Conservation (phyloP, 1,139 yeast species). For the Diutina catenulata region DNA sequence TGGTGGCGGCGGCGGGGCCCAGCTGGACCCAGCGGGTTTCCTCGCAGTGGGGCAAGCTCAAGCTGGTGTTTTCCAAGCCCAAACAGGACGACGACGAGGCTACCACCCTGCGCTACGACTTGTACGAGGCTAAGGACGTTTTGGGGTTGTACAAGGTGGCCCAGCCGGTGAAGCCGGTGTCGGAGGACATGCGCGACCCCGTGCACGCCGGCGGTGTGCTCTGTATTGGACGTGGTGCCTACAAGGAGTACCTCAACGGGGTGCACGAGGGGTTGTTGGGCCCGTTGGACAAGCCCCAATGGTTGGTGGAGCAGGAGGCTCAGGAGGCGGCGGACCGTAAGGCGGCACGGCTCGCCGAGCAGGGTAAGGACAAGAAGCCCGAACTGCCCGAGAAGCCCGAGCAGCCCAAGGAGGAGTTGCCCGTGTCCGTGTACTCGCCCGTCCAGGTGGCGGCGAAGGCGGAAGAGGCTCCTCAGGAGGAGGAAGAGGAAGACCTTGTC, state of each 20-base stretch:
- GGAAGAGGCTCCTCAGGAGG: too few species aligned
- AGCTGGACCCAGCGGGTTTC: constrained; percentile 4
- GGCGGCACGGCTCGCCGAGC: constrained; percentile 7
- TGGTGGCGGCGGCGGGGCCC: constrained; percentile 6
- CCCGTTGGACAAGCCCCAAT: constrained; percentile 59
- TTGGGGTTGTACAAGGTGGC: constrained; percentile 43
- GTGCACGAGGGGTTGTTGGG: constrained; percentile 93
- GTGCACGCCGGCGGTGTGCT: constrained; percentile 70
- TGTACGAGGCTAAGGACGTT: constrained; percentile 41
- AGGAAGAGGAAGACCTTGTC: constrained; percentile 14
- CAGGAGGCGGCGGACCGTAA: constrained; percentile 11
- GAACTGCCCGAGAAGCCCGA: background rate
- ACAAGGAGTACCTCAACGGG: constrained; percentile 83
- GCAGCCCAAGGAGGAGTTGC: background rate
- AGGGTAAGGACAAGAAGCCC: constrained; percentile 10
- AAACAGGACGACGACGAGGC: constrained; percentile 15
- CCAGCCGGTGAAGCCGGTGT: constrained; percentile 21
- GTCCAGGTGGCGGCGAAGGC: too few species aligned
- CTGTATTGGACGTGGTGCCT: constrained; percentile 92
- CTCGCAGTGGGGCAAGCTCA: background rate
- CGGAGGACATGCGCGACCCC: constrained; percentile 38
- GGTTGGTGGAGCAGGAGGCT: constrained; percentile 17
- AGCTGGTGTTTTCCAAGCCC: background rate
- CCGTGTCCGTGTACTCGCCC: background rate
- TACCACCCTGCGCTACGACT: constrained; percentile 20